Percentiles rank a stretch among this genome's conserved stretches.
Conservation (phyloP, 2,329 filamentous ascomycete genomes). For the Stachybotrys elegans region DNA sequence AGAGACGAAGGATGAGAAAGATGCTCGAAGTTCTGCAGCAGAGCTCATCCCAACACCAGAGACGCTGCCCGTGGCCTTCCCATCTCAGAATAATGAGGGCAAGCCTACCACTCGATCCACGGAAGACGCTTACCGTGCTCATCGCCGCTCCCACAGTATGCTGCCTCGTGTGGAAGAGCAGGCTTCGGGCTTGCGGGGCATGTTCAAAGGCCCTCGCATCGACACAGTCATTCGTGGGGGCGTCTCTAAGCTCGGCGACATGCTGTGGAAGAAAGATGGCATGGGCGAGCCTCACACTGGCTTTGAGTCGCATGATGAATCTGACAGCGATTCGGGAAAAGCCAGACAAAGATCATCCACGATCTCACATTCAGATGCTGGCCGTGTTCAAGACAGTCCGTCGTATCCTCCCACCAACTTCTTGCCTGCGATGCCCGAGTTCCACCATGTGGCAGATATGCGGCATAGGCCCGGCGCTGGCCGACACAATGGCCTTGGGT, state of each 20-base stretch:
- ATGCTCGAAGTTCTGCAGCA: constrained; percentile 18
- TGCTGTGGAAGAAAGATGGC: constrained; percentile 51
- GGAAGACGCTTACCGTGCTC: constrained; percentile 43
- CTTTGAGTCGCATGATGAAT: constrained; percentile 41
- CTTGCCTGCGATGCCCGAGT: constrained; percentile 47
- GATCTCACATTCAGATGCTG: constrained; percentile 28
- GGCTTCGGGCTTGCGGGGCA: constrained; percentile 44
- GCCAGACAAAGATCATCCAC: constrained; percentile 33
- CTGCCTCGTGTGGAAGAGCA: constrained; percentile 31
- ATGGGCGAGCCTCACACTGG: constrained; percentile 28
- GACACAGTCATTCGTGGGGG: constrained; percentile 63
- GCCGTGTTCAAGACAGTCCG: constrained; percentile 22
- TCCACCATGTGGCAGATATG: constrained; percentile 31
- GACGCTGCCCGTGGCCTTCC: constrained; percentile 10
- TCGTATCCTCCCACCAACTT: constrained; percentile 36
- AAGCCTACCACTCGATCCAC: constrained; percentile 32
- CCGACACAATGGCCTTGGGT: constrained; percentile 11
- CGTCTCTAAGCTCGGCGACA: constrained; percentile 51
- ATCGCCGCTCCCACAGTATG: constrained; percentile 45
- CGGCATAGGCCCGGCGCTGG: constrained; percentile 10
- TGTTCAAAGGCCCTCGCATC: constrained; percentile 74
- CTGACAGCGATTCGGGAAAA: constrained; percentile 37
- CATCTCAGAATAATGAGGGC: constrained; percentile 12
- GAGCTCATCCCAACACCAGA: constrained; percentile 19
- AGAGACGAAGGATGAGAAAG: constrained; percentile 26